Evolutionary conservation across 139 green algal genomes (phyloP).

Genomic region (Chlamydomonas eustigma): DNA sequence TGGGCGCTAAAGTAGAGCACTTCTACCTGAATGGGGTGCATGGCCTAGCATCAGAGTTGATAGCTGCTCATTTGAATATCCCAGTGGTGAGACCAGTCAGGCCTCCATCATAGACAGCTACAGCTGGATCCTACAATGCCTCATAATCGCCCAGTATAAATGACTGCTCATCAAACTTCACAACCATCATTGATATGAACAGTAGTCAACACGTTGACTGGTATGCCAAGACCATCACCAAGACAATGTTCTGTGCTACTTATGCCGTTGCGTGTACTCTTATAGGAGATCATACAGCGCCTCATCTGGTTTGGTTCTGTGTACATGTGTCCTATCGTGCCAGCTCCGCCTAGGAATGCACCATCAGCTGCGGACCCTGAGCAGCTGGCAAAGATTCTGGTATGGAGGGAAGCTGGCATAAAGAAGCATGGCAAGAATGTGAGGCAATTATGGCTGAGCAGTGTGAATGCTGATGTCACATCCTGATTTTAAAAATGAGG

Average conservation of each 20-base stretch:
- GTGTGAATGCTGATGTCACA: no score
- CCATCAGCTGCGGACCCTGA: not conserved
- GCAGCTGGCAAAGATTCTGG: conserved; percentile 8
- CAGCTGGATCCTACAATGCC: no score
- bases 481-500: no score
- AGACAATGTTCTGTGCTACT: no score
- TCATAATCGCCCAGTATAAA: no score
- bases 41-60: not conserved
- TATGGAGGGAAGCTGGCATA: conserved; percentile 15
- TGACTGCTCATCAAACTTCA: no score
- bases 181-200: no score
- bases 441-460: no score
- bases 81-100: conserved; percentile 3
- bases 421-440: conserved; percentile 24
- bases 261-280: no score
- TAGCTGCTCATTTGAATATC: not conserved
- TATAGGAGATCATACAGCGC: conserved; percentile 18
- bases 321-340: conserved; percentile 57
- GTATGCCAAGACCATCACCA: no score
- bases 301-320: conserved; percentile 72
- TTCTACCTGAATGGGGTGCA: conserved; percentile 1
- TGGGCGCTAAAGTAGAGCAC: conserved; percentile 11
- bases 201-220: no score
- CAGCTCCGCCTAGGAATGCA: conserved; percentile 10
- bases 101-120: no score